phyloP scores from a whole-genome alignment of 2,329 filamentous ascomycete species.

The Xylariales sp. region DNA sequence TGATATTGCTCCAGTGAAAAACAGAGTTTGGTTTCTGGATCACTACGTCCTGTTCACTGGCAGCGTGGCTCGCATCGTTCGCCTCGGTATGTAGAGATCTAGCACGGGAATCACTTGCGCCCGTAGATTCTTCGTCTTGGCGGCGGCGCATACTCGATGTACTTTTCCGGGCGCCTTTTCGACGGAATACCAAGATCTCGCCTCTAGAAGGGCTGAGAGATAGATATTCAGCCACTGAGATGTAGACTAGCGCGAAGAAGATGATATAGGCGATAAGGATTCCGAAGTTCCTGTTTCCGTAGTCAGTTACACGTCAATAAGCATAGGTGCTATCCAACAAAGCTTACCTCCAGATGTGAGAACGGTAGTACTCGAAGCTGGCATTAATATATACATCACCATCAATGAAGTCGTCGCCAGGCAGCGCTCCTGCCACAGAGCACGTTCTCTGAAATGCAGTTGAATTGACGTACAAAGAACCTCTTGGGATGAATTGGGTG shows the following conservation, averaged over 20 bases:
- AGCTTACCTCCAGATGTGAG: constrained; percentile 52
- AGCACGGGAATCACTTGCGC: too few species aligned
- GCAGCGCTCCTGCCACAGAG: constrained; percentile 50
- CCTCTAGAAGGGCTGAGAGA: not conserved
- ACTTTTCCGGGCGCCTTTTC: constrained; percentile 20
- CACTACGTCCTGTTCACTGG: too few species aligned
- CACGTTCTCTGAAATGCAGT: constrained; percentile 45
- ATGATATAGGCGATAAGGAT: not conserved
- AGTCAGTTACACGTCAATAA: too few species aligned
- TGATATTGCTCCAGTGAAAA: not conserved
- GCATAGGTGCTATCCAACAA: not conserved
- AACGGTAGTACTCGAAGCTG: constrained; percentile 52
- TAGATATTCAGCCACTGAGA: not conserved
- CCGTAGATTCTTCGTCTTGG: not conserved
- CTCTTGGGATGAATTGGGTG: not conserved
- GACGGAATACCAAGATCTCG: not conserved
- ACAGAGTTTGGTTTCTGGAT: not conserved
- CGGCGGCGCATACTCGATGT: not conserved
- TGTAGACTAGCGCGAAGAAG: not conserved
- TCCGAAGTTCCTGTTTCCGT: constrained; percentile 39
- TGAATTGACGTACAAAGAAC: constrained; percentile 31
- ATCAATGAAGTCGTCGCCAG: constrained; percentile 46
- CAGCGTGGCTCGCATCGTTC: too few species aligned
- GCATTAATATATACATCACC: constrained; percentile 54
- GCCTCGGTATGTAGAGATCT: too few species aligned